Base-by-base conservation (phyloP, 1,284 basidiomycete species). In the Lignosus rhinocerotis region DNA sequence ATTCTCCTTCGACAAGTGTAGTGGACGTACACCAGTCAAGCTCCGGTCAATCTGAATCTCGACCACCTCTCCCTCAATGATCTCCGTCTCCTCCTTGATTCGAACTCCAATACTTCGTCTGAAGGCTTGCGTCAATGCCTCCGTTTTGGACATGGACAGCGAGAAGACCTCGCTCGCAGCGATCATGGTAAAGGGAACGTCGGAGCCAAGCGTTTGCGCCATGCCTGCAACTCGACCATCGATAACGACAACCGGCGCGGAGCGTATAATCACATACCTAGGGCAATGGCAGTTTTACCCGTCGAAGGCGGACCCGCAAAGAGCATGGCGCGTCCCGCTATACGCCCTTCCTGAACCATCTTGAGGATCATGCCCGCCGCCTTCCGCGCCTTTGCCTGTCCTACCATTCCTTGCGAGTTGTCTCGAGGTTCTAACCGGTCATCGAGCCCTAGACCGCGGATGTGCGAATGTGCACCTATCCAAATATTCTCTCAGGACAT, bases 31-130 rank as follows among this genome's bases (percentile, higher is more conserved):
- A 33, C 97, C 97, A 46, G 96, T 98, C 52, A 99, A 79, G 76
- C 94, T 96, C 47, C 96, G 83, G 79, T 99, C 96, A 67, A 99
- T 96, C 74, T 98, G 95, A 67, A 99, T 96, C 76, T 99, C 96
- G 10, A 99, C 95, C 1, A 99, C 94, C 74, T 99, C 97, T 59
- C 97, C 96, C 73, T 98, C 94, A 62, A 99, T 96, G 47, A 98
- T 85, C 73, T 99, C 96, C 2, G 93, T 93, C 78, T 99, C 96
- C 73, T 99, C 96, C 73, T 94, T 96, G 72, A 99, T 98, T 51
- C 96, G 83, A 0, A 99, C 94, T 34, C 96, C 96, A 70, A 98
- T 98, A 68, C 94, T 94, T 67, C 95, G 80, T 67, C 96, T 82
- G 76, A 99, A 94, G 0, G 96, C 94, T 75, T 99, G 96, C 1